A percentile compares a stretch with the other conserved stretches of the same genome.
These are phyloP conservation scores for Aciculosporium take DNA, from an alignment of 2,329 filamentous ascomycete genomes.

Conservation along the genomic window DNA sequence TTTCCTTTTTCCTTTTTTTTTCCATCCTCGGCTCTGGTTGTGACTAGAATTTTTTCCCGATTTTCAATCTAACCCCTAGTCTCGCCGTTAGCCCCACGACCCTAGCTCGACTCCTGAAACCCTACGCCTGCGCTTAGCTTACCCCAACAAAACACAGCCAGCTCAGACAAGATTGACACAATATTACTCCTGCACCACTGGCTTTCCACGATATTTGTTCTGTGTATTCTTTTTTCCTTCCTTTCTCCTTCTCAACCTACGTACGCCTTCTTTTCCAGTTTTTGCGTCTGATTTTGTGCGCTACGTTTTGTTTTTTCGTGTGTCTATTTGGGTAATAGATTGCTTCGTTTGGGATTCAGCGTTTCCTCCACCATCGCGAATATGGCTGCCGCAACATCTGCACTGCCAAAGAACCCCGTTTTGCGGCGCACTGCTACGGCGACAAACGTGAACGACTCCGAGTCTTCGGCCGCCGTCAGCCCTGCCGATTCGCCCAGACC, in stretches of 20 bases:
- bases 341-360: neutral
- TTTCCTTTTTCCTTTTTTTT: neutral
- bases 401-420: conserved; percentile 27
- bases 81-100: neutral
- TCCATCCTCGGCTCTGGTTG: no score
- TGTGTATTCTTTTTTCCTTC: neutral
- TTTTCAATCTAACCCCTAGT: neutral
- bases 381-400: conserved; percentile 35
- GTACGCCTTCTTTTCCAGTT: no score
- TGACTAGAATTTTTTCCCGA: no score
- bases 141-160: neutral
- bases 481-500: conserved; percentile 44
- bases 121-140: neutral
- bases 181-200: neutral
- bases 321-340: neutral
- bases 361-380: conserved; percentile 8
- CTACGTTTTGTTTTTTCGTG: no score
- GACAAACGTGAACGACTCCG: conserved; percentile 33
- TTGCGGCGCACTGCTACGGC: conserved; percentile 35
- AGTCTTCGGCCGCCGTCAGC: conserved; percentile 42
- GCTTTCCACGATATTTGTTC: neutral
- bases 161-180: neutral
- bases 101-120: no score
- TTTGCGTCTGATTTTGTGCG: no score
- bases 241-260: neutral